Conservation (phyloP, 2,329 filamentous ascomycete genomes). For the Colletotrichum coccodes region DNA sequence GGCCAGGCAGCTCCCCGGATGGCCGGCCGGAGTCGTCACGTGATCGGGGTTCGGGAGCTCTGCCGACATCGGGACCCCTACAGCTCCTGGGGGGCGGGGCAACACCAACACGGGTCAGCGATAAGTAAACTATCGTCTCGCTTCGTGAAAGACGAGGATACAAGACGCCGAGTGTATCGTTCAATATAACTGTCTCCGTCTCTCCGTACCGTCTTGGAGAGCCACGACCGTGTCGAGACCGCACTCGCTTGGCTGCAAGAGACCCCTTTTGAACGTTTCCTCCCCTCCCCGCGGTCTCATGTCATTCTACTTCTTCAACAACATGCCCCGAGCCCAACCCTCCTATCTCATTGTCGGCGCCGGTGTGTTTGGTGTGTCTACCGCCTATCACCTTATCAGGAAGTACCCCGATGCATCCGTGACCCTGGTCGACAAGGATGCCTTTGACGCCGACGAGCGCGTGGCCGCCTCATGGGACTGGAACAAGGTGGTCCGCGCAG, state of each 20-base stretch:
- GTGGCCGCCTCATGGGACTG: conserved; percentile 76
- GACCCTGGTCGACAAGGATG: conserved; percentile 67
- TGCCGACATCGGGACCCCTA: conserved; percentile 19
- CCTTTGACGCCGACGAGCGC: conserved; percentile 56
- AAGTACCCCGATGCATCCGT: conserved; percentile 60
- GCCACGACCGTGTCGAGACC: not conserved
- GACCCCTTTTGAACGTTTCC: not conserved
- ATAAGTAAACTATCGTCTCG: conserved; percentile 5
- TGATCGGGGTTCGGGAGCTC: conserved; percentile 21
- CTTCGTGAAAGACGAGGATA: not conserved
- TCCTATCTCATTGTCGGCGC: conserved; percentile 71
- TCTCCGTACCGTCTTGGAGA: conserved; percentile 7
- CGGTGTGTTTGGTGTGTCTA: conserved; percentile 73
- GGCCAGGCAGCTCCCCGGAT: not conserved
- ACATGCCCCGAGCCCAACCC: conserved; percentile 19
- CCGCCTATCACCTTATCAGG: conserved; percentile 70
- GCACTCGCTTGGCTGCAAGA: conserved; percentile 5
- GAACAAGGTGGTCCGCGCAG: conserved; percentile 78
- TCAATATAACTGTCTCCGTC: conserved; percentile 19
- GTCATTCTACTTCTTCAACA: conserved; percentile 3
- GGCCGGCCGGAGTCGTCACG: not conserved
- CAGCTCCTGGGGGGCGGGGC: conserved; percentile 14
- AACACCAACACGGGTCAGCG: not conserved
- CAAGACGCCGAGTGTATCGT: conserved; percentile 5
- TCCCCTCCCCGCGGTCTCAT: conserved; percentile 9